Percentiles rank a stretch among this genome's conserved stretches.
These are phyloP conservation scores for Rhizophagus clarus DNA, from an alignment of 192 early-diverging fungal genomes.

Conservation along the genomic window DNA sequence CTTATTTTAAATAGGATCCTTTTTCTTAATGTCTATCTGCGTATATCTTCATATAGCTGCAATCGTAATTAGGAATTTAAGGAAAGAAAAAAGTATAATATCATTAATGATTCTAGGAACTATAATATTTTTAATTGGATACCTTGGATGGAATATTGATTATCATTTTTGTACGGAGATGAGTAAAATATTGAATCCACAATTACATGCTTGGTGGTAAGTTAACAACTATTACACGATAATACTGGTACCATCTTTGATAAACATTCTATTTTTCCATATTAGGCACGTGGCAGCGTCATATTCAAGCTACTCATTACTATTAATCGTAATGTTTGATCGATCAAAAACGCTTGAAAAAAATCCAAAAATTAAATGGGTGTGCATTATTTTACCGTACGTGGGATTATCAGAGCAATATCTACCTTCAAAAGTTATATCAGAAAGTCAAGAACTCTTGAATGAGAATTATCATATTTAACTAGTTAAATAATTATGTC, in stretches of 20 bases:
- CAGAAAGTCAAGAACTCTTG: no score
- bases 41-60: neutral
- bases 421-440: no score
- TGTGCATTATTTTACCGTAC: constrained; percentile 6
- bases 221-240: neutral
- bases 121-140: constrained; percentile 24
- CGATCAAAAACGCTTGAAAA: constrained; percentile 11
- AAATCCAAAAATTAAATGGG: constrained; percentile 8
- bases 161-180: constrained; percentile 9
- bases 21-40: constrained; percentile 10
- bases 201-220: neutral
- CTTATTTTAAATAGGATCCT: constrained; percentile 6
- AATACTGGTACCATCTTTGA: no score
- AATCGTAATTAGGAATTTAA: constrained; percentile 14
- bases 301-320: neutral
- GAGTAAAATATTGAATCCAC: constrained; percentile 7
- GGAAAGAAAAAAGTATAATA: neutral
- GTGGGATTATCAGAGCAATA: neutral
- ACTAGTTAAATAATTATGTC: no score
- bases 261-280: neutral
- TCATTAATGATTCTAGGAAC: constrained; percentile 3
- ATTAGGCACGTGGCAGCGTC: constrained; percentile 1
- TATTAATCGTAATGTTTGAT: neutral
- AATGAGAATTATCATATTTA: no score
- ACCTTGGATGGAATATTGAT: constrained; percentile 1